Evolutionary conservation across 371 early-diverging fungal genomes (phyloP).

Genomic region (Rhizopus sp.): DNA sequence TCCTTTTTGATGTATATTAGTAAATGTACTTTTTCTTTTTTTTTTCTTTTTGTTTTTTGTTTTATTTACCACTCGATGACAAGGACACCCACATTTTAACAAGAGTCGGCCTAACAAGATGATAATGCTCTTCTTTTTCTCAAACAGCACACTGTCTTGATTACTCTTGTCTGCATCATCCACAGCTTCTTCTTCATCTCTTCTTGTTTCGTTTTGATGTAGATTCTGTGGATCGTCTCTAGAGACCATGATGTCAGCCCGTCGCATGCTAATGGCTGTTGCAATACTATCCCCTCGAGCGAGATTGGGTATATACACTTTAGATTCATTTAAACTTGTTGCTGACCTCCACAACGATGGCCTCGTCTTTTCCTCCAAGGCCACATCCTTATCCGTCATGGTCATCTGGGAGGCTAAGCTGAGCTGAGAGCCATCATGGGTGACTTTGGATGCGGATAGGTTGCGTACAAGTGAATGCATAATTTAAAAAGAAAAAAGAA

Average conservation of each 20-base stretch:
- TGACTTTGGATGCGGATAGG: not conserved
- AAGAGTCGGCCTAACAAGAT: slow-evolving; percentile 36
- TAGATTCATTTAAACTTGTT: not conserved
- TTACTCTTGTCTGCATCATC: not conserved
- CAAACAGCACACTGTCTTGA: slow-evolving; percentile 19
- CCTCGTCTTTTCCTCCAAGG: not conserved
- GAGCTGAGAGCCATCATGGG: slow-evolving; percentile 18
- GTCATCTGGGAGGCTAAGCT: slow-evolving; percentile 35
- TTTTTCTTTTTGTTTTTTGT: too few species aligned
- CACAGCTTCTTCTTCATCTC: not conserved
- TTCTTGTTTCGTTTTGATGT: slow-evolving; percentile 18
- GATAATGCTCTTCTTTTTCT: slow-evolving; percentile 37
- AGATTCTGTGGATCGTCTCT: slow-evolving; percentile 30
- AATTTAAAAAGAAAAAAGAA: not conserved
- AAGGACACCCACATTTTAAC: slow-evolving; percentile 46
- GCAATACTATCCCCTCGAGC: slow-evolving; percentile 27
- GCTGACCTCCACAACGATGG: slow-evolving; percentile 19
- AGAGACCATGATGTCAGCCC: slow-evolving; percentile 27
- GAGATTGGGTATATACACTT: slow-evolving; percentile 1
- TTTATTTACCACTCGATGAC: slow-evolving; percentile 41
- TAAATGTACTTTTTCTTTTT: not conserved
- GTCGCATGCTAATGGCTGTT: slow-evolving; percentile 29
- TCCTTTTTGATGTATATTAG: slow-evolving; percentile 22
- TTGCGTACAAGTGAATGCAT: not conserved
- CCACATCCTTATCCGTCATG: slow-evolving; percentile 24